Evolutionary conservation across 352 stramenopile genomes (phyloP), one percentile per base, ranked within the genome.

Genomic region (Phytophthora sp.): DNA sequence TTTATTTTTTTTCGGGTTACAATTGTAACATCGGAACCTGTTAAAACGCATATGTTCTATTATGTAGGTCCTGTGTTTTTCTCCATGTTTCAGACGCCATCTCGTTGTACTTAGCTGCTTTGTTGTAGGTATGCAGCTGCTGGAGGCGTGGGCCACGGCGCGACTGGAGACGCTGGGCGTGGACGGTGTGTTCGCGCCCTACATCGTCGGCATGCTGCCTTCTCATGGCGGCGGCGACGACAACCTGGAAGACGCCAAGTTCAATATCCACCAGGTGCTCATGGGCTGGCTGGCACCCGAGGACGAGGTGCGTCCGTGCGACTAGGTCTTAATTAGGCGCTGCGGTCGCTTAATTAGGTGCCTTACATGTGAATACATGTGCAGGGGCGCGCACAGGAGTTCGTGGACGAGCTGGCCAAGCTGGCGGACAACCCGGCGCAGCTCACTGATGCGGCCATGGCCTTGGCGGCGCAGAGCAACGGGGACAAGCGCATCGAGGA

Each of bases 101-200:
- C 31, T 47, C 21, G 49, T 31, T 62, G 38, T 52, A 68, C 21
- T 41, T 64, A 51, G 21, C 18, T 46, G 20, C 29, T 26, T 47
- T 30, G 23, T 11, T 23, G 29, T 29, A 20, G 41, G n/a, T 20
- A 78, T 78, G 71, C 66, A 75, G 69, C 57, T 75, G 71, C 74
- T 95, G 16, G 80, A 90, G 60, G 68, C 69, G 38, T 95, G 87
- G 87, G 79, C 87, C 29, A 85, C 72, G 13, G 58, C 76, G 68
- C 82, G 74, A 42, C 72, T 95, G 35, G 80, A 90, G 55, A 77
- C 62, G 35, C 74, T 95, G 38, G 84, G 85, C 29, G 87, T 95
- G 4, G 87, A 95, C 68, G 77, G 82, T 39, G 86, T 93, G 38
- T 95, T 95, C 57, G 87, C 87, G 18, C 87, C 84, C 18, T 95